phyloP scores from a whole-genome alignment of 352 stramenopile species.

The Phytophthora cryptogea region DNA sequence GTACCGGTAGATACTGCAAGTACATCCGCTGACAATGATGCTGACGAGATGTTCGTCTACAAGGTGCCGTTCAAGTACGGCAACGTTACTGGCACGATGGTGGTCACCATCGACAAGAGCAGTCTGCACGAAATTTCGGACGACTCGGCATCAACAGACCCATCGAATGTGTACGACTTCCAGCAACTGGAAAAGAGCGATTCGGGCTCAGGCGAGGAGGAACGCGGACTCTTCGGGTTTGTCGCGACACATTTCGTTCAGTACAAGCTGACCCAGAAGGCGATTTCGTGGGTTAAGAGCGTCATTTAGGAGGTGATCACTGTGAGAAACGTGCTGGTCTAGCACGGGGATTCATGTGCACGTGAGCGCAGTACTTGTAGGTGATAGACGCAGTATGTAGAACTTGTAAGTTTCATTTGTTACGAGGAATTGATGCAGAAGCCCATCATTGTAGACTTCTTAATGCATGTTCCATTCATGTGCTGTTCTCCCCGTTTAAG shows the following conservation, averaged over 20 bases:
- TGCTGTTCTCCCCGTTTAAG: no score
- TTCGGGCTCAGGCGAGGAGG: neutral
- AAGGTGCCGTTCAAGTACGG: conserved; percentile 4
- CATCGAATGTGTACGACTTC: conserved; percentile 2
- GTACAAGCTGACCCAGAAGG: conserved; percentile 5
- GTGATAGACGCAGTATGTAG: no score
- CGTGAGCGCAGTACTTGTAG: no score
- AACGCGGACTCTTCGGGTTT: neutral
- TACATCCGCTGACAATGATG: neutral
- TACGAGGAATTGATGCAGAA: neutral
- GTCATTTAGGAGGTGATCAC: no score
- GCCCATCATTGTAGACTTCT: neutral
- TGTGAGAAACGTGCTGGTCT: no score
- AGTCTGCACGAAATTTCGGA: neutral
- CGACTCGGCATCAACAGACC: neutral
- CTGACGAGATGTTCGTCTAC: conserved; percentile 1
- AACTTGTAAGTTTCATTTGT: no score
- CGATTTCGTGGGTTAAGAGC: conserved; percentile 1
- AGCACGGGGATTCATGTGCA: no score
- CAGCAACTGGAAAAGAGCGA: neutral
- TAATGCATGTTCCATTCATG: neutral
- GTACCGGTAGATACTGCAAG: no score
- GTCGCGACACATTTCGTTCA: conserved; percentile 1
- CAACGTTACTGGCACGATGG: conserved; percentile 12
- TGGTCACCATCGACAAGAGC: conserved; percentile 4